Base-by-base conservation (phyloP, 2,329 filamentous ascomycete genomes). In the Blastomyces parvus region DNA sequence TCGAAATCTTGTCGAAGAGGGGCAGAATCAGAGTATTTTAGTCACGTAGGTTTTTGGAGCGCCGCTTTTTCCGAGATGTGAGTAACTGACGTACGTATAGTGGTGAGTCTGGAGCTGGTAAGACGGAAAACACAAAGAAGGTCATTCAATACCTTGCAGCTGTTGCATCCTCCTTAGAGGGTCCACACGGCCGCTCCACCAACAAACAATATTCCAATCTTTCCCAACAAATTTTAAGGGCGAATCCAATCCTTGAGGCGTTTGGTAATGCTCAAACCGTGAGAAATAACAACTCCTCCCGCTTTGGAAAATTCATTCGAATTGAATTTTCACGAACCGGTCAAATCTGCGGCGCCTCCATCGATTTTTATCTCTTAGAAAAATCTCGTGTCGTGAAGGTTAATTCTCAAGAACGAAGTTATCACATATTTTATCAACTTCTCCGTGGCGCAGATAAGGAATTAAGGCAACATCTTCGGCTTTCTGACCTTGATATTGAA, bases 121-220 rank as follows among this genome's bases (percentile, higher is more conserved):
- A 99, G 79, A 99, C 94, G 0, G 94, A 99, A 74, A 99, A 99
- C 74, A 99, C 94, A 19, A 99, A 99, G 74, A 99, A 99, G 75
- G 94, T 99, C 69, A 99, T 99, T 62, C 95, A 99, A 71, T 99
- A 99, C 72, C 85, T 99, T 53, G 94, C 94, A 17, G 91, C 94
- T 1, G 94, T 99, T 56, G 94, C 94, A 11, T 89, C 90, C 5
- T 52, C 22, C 52, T 86, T 90, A 0, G 93, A 97, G 64, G 86
- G 87, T 0, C 83, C 88, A 1, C 77, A 81, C 63, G 78, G 76
- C 2, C 82, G 83, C 73, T 83, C 75, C 79, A 87, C 81, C 78
- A 81, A 78, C 77, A 87, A 79, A 64, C 83, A 88, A 67, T 85
- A 93, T 66, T 89, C 91, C 14, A 96, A 91, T 64, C 85, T 99